Percentiles rank a stretch among this genome's conserved stretches.
Conservation (phyloP, 768 basidiomycete species). For the Hypsizygus marmoreus region DNA sequence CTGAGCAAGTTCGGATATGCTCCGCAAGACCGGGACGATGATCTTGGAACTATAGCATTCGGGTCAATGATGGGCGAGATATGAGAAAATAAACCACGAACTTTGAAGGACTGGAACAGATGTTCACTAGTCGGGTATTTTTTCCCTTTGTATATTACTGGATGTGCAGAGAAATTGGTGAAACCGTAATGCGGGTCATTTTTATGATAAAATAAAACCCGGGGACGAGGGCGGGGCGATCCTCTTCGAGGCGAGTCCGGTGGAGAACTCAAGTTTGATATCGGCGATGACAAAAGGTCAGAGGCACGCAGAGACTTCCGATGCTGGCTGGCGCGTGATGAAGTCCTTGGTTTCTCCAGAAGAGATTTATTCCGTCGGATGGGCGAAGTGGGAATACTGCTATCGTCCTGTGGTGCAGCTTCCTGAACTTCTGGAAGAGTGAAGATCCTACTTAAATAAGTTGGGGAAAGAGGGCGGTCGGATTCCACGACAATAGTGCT, state of each 20-base stretch:
- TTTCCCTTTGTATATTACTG: constrained; percentile 61
- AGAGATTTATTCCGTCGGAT: too few species aligned
- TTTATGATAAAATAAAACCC: constrained; percentile 66
- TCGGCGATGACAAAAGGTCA: too few species aligned
- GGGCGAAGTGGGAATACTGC: not conserved
- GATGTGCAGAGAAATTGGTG: constrained; percentile 73
- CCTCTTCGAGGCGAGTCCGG: constrained; percentile 16
- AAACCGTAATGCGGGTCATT: constrained; percentile 67
- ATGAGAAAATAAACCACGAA: constrained; percentile 22
- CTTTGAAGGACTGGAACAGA: constrained; percentile 76
- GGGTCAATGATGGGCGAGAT: constrained; percentile 4
- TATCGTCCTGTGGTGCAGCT: not conserved
- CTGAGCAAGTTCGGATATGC: constrained; percentile 65
- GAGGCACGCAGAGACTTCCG: too few species aligned
- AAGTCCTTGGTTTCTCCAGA: not conserved
- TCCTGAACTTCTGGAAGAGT: constrained; percentile 35
- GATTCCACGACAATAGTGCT: constrained; percentile 49
- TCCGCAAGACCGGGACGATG: constrained; percentile 66
- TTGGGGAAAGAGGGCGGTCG: constrained; percentile 38
- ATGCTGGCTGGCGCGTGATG: not conserved
- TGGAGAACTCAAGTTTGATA: constrained; percentile 8
- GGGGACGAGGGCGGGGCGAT: constrained; percentile 30
- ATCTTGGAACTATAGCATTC: constrained; percentile 51
- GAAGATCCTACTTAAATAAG: constrained; percentile 42
- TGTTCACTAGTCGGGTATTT: constrained; percentile 77